Evolutionary conservation across 352 stramenopile genomes (phyloP).

Genomic region (Nothophytophthora sp.): DNA sequence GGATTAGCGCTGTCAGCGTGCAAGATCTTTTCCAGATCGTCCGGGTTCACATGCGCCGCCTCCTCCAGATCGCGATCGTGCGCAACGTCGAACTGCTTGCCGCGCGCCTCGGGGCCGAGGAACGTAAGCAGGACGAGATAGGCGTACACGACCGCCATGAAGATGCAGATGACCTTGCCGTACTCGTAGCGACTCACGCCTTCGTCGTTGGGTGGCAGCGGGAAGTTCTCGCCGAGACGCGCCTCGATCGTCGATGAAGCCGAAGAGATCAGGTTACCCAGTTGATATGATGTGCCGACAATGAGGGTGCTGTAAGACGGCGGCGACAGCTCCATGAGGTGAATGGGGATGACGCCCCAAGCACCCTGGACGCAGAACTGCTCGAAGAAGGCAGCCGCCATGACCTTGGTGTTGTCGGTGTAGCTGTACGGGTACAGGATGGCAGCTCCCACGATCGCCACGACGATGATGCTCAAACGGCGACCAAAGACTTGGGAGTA

Average conservation of each 20-base stretch:
- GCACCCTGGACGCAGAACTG: conserved; percentile 53
- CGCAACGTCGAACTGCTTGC: conserved; percentile 45
- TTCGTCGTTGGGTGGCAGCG: conserved; percentile 24
- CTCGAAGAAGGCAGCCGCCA: conserved; percentile 42
- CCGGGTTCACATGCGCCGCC: conserved; percentile 24
- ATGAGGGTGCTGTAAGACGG: conserved; percentile 51
- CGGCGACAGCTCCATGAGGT: conserved; percentile 52
- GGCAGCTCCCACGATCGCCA: conserved; percentile 26
- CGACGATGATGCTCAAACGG: conserved; percentile 39
- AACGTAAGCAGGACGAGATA: conserved; percentile 41
- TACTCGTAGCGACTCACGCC: conserved; percentile 44
- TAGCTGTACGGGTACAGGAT: conserved; percentile 55
- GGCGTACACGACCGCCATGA: conserved; percentile 47
- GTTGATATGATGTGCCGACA: conserved; percentile 47
- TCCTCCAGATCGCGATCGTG: conserved; percentile 36
- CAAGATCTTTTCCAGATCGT: conserved; percentile 40
- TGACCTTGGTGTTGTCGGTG: conserved; percentile 22
- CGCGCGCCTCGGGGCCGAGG: conserved; percentile 39
- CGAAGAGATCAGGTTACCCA: conserved; percentile 58
- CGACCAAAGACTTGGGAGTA: conserved; percentile 51
- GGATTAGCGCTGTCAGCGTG: conserved; percentile 12
- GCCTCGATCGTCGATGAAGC: conserved; percentile 49
- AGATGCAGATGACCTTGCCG: conserved; percentile 43
- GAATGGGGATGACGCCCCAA: conserved; percentile 55
- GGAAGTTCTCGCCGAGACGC: conserved; percentile 40